Conservation (phyloP, 2,329 filamentous ascomycete species). For the Fusarium nodosum region DNA sequence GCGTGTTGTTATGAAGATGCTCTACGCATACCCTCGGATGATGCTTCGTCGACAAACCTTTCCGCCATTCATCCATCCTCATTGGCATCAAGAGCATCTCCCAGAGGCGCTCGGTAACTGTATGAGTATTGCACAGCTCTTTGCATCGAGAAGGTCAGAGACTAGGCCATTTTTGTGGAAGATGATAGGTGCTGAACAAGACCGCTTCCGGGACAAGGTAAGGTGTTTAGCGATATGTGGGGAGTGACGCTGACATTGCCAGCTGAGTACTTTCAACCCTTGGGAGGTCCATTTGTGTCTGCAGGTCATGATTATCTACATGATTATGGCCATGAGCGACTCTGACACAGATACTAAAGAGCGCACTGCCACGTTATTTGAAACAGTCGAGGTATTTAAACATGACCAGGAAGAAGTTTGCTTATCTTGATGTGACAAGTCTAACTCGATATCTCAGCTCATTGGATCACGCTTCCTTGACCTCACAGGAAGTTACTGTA, state of each 20-base stretch:
- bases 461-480: conserved; percentile 32
- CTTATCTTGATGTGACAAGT: accelerated
- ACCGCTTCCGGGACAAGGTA: conserved; percentile 42
- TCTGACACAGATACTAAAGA: conserved; percentile 18
- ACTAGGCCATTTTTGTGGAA: conserved; percentile 49
- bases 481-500: conserved; percentile 18
- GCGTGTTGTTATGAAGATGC: conserved; percentile 42
- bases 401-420: neutral
- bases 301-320: conserved; percentile 49
- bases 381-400: conserved; percentile 41
- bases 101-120: conserved; percentile 47
- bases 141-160: conserved; percentile 42
- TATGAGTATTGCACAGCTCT: conserved; percentile 47
- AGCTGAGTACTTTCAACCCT: conserved; percentile 17
- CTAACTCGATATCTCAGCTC: neutral
- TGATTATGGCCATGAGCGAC: conserved; percentile 51
- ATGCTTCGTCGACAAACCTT: conserved; percentile 51
- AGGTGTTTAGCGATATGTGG: too few species aligned
- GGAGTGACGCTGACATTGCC: neutral
- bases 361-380: conserved; percentile 23
- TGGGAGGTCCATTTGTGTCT: conserved; percentile 41
- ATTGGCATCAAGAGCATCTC: conserved; percentile 42
- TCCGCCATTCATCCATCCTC: conserved; percentile 52
- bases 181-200: conserved; percentile 45
- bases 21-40: conserved; percentile 51